Evolutionary conservation across 2,329 filamentous ascomycete genomes (phyloP), one percentile per base, ranked within the genome.

Genomic region (Biscogniauxia mediterranea): DNA sequence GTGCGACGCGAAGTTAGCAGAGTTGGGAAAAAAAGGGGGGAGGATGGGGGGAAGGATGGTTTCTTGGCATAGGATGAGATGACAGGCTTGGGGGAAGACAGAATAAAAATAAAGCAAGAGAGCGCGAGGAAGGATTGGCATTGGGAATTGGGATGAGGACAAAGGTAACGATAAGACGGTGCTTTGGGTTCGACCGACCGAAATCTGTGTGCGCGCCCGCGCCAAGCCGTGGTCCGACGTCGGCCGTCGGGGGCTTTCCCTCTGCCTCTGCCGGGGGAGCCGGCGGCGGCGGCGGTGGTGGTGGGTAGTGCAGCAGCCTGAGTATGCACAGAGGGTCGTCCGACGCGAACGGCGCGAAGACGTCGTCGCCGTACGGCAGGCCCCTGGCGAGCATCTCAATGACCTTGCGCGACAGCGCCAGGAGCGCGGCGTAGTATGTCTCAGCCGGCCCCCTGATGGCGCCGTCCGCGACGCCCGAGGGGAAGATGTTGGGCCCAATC

Each of bases 121-220:
- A 32, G 7, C 11, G 28, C 28, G 28, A 32, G 28, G 26, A 13
- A 13, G 21, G 53, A 46, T 6, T 15, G 17, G 5, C 17, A 28
- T n/a, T 19, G n/a, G 42, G 25, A 17, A 28, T n/a, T 19, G n/a
- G 42, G 25, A n/a, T 26, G 32, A 6, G 15, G 2, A 55, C 52
- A 50, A 26, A 28, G 52, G 52, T 23, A 51, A 38, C 20, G 6
- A 52, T 25, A 13, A 5, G 52, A 23, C 21, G 28, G 20, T 6
- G 20, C 53, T 42, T 26, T 26, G 3, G 13, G 38, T n/a, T 46
- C 6, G 20, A 52, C 61, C 21, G 56, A 66, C 68, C 67, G 25
- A 70, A 70, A 55, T 70, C 68, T 9, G 68, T 69, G 26, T 70
- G 68, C 28, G 67, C 68, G 25, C 67, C 67, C 2, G 65, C 67